Percentiles rank a stretch among this genome's conserved stretches.
phyloP scores from a whole-genome alignment of 768 basidiomycete genomes.

The Crepidotus variabilis region DNA sequence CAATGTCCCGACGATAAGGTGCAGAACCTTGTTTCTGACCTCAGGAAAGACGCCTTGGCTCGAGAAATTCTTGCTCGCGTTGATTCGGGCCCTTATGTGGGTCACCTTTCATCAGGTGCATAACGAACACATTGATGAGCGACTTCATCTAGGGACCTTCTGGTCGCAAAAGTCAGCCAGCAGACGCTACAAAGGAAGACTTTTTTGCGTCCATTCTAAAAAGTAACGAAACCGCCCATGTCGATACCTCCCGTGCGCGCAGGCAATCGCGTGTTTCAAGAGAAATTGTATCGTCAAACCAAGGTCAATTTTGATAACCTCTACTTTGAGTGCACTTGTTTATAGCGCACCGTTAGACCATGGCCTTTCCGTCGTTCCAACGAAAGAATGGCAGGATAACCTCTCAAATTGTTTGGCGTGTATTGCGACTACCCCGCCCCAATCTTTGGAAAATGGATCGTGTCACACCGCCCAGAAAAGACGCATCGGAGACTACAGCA shows the following conservation, averaged over 20 bases:
- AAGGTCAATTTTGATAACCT: conserved; percentile 35
- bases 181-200: conserved; percentile 69
- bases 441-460: conserved; percentile 22
- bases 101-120: conserved; percentile 18
- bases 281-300: conserved; percentile 74
- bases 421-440: conserved; percentile 17
- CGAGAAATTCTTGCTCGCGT: conserved; percentile 74
- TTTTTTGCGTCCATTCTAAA: conserved; percentile 72
- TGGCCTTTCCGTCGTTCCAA: conserved; percentile 59
- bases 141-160: conserved; percentile 52
- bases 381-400: conserved; percentile 76
- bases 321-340: background rate
- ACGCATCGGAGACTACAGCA: conserved; percentile 34
- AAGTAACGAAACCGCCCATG: conserved; percentile 45
- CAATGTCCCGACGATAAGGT: conserved; percentile 67
- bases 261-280: conserved; percentile 75
- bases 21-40: conserved; percentile 55
- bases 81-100: conserved; percentile 75
- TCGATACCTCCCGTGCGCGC: conserved; percentile 58
- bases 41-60: conserved; percentile 72
- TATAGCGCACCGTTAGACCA: conserved; percentile 38
- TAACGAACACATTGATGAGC: conserved; percentile 7
- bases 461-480: conserved; percentile 43
- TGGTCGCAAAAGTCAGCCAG: conserved; percentile 58
- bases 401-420: conserved; percentile 52